These are phyloP conservation scores for Austropuccinia psidii DNA, from an alignment of 1,284 basidiomycete genomes.

Conservation along the genomic window DNA sequence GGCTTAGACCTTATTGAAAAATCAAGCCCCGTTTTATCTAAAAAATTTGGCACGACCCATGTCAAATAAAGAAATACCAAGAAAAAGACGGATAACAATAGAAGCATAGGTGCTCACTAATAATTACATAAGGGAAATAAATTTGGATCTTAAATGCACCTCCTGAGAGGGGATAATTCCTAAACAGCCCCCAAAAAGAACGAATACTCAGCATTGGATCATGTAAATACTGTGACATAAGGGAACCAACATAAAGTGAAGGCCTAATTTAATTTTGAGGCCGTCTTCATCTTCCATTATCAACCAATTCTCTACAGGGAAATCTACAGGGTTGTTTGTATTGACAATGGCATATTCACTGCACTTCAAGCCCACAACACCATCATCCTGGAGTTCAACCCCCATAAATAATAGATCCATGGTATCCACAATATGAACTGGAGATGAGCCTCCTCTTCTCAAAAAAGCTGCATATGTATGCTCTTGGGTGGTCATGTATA, in stretches of 20 bases:
- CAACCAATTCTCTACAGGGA: slow-evolving; percentile 32
- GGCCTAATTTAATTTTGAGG: slow-evolving; percentile 17
- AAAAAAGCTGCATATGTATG: slow-evolving; percentile 77
- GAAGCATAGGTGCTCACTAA: too few relatives aligned
- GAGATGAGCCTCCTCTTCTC: slow-evolving; percentile 87
- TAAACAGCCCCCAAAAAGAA: background rate
- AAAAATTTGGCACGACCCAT: too few relatives aligned
- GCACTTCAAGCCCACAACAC: slow-evolving; percentile 55
- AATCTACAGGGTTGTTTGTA: slow-evolving; percentile 35
- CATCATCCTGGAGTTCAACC: slow-evolving; percentile 78
- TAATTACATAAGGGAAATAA: too few relatives aligned
- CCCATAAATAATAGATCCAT: slow-evolving; percentile 90
- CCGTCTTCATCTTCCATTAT: slow-evolving; percentile 30
- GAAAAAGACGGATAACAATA: slow-evolving; percentile 80
- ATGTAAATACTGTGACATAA: too few relatives aligned
- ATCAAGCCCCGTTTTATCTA: slow-evolving; percentile 76
- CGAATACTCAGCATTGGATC: slow-evolving; percentile 52
- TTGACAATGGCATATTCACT: slow-evolving; percentile 36
- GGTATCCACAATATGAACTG: slow-evolving; percentile 91
- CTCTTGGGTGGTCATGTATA: slow-evolving; percentile 91
- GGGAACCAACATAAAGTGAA: slow-evolving; percentile 33
- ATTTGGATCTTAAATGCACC: slow-evolving; percentile 96
- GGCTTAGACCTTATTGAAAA: slow-evolving; percentile 70
- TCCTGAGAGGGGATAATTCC: slow-evolving; percentile 70
- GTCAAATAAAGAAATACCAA: too few relatives aligned